These are phyloP conservation scores for Trichoderma brevicompactum DNA, from an alignment of 2,329 filamentous ascomycete species.

Conservation along the genomic window DNA sequence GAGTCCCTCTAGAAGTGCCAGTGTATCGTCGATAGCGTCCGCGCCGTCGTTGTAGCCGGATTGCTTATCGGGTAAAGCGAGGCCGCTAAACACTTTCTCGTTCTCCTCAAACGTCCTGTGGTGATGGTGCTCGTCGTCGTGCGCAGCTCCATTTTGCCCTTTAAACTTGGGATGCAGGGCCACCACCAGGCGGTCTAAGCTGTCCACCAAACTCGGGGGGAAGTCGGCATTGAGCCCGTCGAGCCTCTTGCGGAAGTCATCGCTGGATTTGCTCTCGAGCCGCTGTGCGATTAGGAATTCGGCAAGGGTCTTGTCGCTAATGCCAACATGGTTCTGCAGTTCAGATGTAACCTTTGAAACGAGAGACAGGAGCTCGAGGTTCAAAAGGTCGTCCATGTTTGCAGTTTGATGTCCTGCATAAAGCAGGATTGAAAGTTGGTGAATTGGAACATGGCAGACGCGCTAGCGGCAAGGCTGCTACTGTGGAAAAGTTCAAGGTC, in stretches of 20 bases:
- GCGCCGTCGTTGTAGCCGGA: slow-evolving; percentile 45
- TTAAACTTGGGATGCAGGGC: slow-evolving; percentile 93
- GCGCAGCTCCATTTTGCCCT: slow-evolving; percentile 49
- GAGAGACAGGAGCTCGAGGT: slow-evolving; percentile 89
- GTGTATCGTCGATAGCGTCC: slow-evolving; percentile 87
- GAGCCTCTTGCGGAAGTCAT: slow-evolving; percentile 77
- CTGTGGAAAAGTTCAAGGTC: slow-evolving; percentile 21
- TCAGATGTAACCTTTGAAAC: slow-evolving; percentile 95
- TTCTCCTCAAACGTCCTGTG: slow-evolving; percentile 67
- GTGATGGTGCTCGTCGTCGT: slow-evolving; percentile 47
- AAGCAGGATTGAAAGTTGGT: slow-evolving; percentile 2
- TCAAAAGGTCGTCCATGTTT: slow-evolving; percentile 92
- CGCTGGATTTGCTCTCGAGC: slow-evolving; percentile 69
- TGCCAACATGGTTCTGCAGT: slow-evolving; percentile 88
- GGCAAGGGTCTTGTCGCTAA: slow-evolving; percentile 91
- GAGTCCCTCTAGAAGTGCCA: slow-evolving; percentile 86
- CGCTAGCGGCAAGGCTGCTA: slow-evolving; percentile 20
- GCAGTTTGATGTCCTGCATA: slow-evolving; percentile 30
- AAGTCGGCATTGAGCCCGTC: slow-evolving; percentile 80
- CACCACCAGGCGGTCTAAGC: slow-evolving; percentile 83
- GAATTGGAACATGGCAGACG: slow-evolving; percentile 15
- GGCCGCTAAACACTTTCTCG: slow-evolving; percentile 84
- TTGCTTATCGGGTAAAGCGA: slow-evolving; percentile 82
- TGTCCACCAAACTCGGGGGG: slow-evolving; percentile 84
- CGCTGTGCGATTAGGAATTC: slow-evolving; percentile 96